These are phyloP conservation scores for Pseudozyma pruni DNA, from an alignment of 1,284 basidiomycete species.

Conservation along the genomic window DNA sequence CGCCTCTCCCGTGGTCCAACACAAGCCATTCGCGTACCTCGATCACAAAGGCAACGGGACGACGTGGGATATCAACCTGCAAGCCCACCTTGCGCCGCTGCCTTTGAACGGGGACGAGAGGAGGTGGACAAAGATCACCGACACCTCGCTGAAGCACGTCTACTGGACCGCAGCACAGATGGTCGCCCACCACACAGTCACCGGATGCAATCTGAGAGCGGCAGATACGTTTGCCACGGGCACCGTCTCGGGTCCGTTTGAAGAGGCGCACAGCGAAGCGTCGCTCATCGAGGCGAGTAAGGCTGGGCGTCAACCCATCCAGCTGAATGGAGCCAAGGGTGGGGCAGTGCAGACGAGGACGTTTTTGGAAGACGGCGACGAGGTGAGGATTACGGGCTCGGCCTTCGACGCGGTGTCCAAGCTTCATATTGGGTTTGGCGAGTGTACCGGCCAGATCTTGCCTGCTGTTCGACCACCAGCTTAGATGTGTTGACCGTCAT, in stretches of 20 bases:
- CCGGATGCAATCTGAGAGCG: constrained; percentile 22
- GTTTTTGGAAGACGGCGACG: constrained; percentile 9
- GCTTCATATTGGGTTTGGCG: constrained; percentile 14
- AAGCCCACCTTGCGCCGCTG: constrained; percentile 8
- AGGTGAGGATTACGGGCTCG: constrained; percentile 7
- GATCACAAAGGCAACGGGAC: constrained; percentile 4
- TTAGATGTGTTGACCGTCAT: too few species aligned
- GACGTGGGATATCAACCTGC: constrained; percentile 17
- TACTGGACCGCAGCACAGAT: constrained; percentile 41
- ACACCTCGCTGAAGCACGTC: constrained; percentile 20
- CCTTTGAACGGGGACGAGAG: background rate
- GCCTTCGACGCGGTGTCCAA: constrained; percentile 11
- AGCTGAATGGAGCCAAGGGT: constrained; percentile 5
- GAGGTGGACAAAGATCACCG: constrained; percentile 20
- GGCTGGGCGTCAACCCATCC: constrained; percentile 12
- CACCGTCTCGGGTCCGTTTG: constrained; percentile 21
- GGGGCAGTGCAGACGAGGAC: constrained; percentile 4
- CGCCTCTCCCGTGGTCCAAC: constrained; percentile 1
- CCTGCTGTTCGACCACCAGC: constrained; percentile 4
- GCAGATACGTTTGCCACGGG: constrained; percentile 37
- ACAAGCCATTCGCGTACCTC: constrained; percentile 18
- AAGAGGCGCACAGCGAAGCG: constrained; percentile 12
- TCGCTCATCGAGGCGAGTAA: constrained; percentile 21
- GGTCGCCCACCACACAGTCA: constrained; percentile 32
- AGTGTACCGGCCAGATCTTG: constrained; percentile 10